Base-by-base conservation (phyloP, 768 basidiomycete genomes). In the Sistotremastrum suecicum region DNA sequence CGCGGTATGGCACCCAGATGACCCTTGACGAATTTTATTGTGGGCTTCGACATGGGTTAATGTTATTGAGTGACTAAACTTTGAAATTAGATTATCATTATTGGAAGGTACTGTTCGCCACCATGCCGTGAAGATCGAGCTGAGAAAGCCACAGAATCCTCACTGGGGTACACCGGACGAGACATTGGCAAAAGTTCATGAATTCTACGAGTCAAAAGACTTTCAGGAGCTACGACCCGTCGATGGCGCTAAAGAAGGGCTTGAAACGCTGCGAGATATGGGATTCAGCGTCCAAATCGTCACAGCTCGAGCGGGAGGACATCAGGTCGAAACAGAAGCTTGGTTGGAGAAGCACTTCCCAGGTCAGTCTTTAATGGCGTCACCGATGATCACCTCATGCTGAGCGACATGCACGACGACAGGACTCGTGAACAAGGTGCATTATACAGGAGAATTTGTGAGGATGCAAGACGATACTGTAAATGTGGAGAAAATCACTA, bases 241-340 rank as follows among this genome's bases (percentile, higher is more conserved):
- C 31, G 65, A 68, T 5, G 82, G 80, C 3, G 81, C 83, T 32
- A 61, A 63, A 34, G 75, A 82, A 50, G 80, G 74, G 12, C 57
- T 75, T 35, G 60, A 69, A 52, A 60, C 67, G 28, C 66, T 89
- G 10, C 69, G 69, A 44, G 64, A 71, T 42, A 61, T 80, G 63
- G 85, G 84, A 3, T 84, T 71, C 58, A 69, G 72, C 37, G 63
- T 89, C 41, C 68, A 84, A 45, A 74, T 88, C 50, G 74, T 89
- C 42, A 89, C 86, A 6, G 83, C 86, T n/a, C 66, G 86, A 51
- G 65, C 67, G 29, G 63, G 71, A 45, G 68, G 71, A 34, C 62
- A 71, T 44, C 68, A 74, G 9, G 72, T 74, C 40, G 64, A 70
- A 39, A 83, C 75, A 46, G 76, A 76, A 69, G 63, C 66, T 37